A percentile compares a stretch with the other conserved stretches of the same genome.
phyloP scores from a whole-genome alignment of 345 rosid species.

The Pistacia atlantica region DNA sequence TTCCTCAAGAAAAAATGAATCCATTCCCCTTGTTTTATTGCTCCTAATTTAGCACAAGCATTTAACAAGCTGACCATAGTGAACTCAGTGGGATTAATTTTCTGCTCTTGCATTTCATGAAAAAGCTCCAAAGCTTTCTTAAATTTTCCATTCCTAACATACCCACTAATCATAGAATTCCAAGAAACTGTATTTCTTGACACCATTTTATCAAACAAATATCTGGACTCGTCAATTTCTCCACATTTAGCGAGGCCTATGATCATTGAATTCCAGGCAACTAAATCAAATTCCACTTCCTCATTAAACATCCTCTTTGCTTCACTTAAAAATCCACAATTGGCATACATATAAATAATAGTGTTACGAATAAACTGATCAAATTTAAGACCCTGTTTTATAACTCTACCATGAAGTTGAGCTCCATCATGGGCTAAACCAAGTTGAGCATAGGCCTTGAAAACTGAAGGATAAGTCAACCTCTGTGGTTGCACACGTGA shows the following conservation, averaged over 20 bases:
- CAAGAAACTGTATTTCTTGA: conserved; percentile 55
- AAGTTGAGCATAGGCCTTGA: conserved; percentile 65
- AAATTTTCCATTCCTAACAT: conserved; percentile 58
- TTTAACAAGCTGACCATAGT: conserved; percentile 79
- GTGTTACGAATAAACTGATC: conserved; percentile 62
- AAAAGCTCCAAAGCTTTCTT: conserved; percentile 63
- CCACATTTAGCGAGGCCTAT: conserved; percentile 63
- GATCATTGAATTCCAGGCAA: conserved; percentile 76
- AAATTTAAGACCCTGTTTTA: conserved; percentile 65
- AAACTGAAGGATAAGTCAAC: conserved; percentile 80
- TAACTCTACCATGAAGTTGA: conserved; percentile 70
- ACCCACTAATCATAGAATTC: conserved; percentile 80
- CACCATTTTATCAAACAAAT: conserved; percentile 56
- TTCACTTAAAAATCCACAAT: conserved; percentile 56
- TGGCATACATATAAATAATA: conserved; percentile 61
- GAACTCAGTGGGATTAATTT: conserved; percentile 55
- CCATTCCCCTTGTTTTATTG: conserved; percentile 73
- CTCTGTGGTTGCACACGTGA: conserved; percentile 53
- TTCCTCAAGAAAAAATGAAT: conserved; percentile 55
- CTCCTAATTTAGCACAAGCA: conserved; percentile 67
- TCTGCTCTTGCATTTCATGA: conserved; percentile 45
- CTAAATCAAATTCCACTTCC: conserved; percentile 45
- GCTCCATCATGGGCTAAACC: conserved; percentile 52
- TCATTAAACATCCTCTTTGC: conserved; percentile 50
- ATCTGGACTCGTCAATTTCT: conserved; percentile 51